Evolutionary conservation across 305 asterid genomes (phyloP).

Genomic region (Fraxinus velutina): DNA sequence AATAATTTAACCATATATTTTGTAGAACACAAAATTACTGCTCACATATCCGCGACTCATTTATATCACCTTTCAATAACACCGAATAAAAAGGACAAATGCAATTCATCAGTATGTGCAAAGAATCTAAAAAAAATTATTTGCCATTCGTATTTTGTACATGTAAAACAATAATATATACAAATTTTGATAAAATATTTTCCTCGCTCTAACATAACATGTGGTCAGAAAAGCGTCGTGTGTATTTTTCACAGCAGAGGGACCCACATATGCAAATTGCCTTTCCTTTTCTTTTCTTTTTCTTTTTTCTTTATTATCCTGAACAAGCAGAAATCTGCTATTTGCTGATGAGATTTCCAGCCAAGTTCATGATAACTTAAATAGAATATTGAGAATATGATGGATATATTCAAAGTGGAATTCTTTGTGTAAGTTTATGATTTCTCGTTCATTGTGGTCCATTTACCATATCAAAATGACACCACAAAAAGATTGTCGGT

Average conservation of each 20-base stretch:
- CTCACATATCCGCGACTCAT: background rate
- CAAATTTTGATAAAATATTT: too few species aligned
- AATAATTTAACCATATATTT: too few species aligned
- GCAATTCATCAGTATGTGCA: background rate
- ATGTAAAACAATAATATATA: too few species aligned
- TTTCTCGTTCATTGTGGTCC: conserved; percentile 1
- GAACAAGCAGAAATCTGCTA: background rate
- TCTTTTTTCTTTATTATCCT: background rate
- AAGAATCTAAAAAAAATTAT: too few species aligned
- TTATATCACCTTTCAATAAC: too few species aligned
- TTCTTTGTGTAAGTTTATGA: background rate
- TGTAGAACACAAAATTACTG: background rate
- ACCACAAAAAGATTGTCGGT: background rate
- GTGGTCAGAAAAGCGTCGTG: background rate
- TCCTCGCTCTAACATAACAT: background rate
- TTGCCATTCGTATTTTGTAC: background rate
- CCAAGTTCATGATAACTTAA: background rate
- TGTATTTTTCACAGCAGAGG: background rate
- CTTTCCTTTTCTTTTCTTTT: background rate
- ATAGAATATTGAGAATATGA: background rate
- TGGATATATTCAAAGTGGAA: background rate
- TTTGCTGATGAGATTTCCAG: background rate
- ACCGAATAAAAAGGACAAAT: background rate
- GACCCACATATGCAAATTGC: background rate
- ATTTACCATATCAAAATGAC: background rate